Evolutionary conservation across 2,329 filamentous ascomycete genomes (phyloP).

Genomic region (Alternaria panax): DNA sequence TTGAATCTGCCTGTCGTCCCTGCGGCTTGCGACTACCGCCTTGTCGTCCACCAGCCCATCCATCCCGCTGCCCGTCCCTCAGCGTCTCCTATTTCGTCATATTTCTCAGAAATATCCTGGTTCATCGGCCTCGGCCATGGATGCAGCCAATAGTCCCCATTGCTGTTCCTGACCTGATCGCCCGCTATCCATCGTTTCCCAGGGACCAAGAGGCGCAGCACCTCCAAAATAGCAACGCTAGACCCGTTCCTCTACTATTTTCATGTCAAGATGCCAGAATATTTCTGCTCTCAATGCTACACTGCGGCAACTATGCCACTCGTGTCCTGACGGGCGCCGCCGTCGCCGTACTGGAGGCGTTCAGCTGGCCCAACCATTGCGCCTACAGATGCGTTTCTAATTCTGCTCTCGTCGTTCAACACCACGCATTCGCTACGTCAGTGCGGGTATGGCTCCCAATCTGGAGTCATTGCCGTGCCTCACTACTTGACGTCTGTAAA

Average conservation of each 20-base stretch:
- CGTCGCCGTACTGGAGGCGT: slow-evolving; percentile 16
- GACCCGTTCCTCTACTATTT: slow-evolving; percentile 24
- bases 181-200: slow-evolving; percentile 34
- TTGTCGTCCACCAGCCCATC: slow-evolving; percentile 7
- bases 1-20: slow-evolving; percentile 31
- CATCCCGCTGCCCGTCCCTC: slow-evolving; percentile 21
- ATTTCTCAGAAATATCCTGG: slow-evolving; percentile 17
- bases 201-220: slow-evolving; percentile 44
- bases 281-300: slow-evolving; percentile 28
- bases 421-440: slow-evolving; percentile 28
- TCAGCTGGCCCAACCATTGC: not conserved
- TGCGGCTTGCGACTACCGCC: slow-evolving; percentile 3
- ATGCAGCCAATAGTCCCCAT: slow-evolving; percentile 30
- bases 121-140: slow-evolving; percentile 23
- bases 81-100: slow-evolving; percentile 43
- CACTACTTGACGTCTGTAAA: slow-evolving; percentile 16
- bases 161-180: slow-evolving; percentile 44
- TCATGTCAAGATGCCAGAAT: slow-evolving; percentile 18
- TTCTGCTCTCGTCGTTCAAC: slow-evolving; percentile 22
- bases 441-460: slow-evolving; percentile 15
- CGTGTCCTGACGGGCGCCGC: slow-evolving; percentile 17
- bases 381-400: slow-evolving; percentile 23
- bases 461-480: slow-evolving; percentile 22
- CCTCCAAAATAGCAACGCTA: slow-evolving; percentile 46
- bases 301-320: slow-evolving; percentile 21